These are phyloP conservation scores for Puccinia coronata DNA, from an alignment of 1,284 basidiomycete genomes.

Conservation along the genomic window DNA sequence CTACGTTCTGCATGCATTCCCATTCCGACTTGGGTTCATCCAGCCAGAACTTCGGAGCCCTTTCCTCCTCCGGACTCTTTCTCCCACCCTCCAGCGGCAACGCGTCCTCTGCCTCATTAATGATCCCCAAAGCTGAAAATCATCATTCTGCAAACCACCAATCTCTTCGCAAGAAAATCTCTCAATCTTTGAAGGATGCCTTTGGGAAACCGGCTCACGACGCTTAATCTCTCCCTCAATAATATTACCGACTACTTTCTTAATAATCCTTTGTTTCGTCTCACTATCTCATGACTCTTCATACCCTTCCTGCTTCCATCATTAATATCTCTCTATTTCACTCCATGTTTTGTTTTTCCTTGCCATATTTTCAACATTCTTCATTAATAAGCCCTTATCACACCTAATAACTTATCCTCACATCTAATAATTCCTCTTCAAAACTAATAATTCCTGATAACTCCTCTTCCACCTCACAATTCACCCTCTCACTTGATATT, in stretches of 20 bases:
- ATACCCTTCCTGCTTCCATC: background rate
- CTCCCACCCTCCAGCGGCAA: background rate
- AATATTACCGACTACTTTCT: too few species aligned
- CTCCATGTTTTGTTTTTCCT: too few species aligned
- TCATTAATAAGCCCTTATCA: too few species aligned
- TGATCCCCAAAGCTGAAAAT: background rate
- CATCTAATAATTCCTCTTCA: too few species aligned
- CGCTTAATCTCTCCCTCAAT: background rate
- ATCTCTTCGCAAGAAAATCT: conserved; percentile 29
- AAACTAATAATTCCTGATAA: too few species aligned
- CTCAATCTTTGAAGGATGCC: conserved; percentile 10
- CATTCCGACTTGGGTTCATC: background rate
- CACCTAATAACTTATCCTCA: too few species aligned
- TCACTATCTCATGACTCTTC: background rate
- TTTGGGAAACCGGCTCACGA: conserved; percentile 1
- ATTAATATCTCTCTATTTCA: background rate
- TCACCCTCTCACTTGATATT: too few species aligned
- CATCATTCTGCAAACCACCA: background rate
- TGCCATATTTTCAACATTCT: background rate
- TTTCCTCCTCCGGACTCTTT: conserved; percentile 1
- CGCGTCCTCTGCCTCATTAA: background rate
- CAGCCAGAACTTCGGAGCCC: conserved; percentile 11
- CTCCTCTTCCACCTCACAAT: too few species aligned
- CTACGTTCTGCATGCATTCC: background rate
- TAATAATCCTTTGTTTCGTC: background rate